Evolutionary conservation across 495 filamentous ascomycete genomes (phyloP), one percentile per base, ranked within the genome.

Genomic region (Rostrohypoxylon terebratum): DNA sequence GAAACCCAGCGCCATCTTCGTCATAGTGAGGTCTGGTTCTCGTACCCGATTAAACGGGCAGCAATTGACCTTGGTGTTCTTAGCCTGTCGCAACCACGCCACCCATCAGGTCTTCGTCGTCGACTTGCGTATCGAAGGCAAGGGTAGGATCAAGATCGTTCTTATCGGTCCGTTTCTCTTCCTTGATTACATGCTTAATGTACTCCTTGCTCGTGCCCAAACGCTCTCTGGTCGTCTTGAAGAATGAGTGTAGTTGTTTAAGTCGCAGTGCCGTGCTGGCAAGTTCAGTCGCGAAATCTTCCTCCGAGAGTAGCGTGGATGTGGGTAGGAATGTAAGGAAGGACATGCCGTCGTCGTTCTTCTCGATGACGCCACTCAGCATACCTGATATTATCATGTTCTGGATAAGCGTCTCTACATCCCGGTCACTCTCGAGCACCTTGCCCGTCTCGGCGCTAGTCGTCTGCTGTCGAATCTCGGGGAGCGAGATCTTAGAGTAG

Each of bases 101-200:
- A 31, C 81, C 87, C 90, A 93, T 92, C 44, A 93, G 80, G 73
- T 93, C 90, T 76, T 92, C 90, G 54, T 92, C 90, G 55, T 89
- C 84, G 3, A 88, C 81, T 48, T 80, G 75, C 4, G 74, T 75
- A 64, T 80, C 80, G 42, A 82, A 81, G 11, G 63, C 75, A 7
- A 59, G 73, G 65, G 73, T 68, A 31, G 63, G 75, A 50, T 77
- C 71, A 33, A 60, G 74, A 38, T 80, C 83, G n/a, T 77, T 73
- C 57, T 78, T 75, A 28, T 81, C 81, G 44, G 59, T 25, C 21
- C 76, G 77, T 72, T 83, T 86, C 59, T 83, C 82, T 58, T 83
- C 81, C 68, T 79, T 86, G 18, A 83, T 77, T 42, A 85, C 11
- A 47, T 80, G 81, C 16, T 83, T 81, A 23, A 91, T 73, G 73